Evolutionary conservation across 2,329 filamentous ascomycete species (phyloP).

Genomic region (Pezicula radicicola): DNA sequence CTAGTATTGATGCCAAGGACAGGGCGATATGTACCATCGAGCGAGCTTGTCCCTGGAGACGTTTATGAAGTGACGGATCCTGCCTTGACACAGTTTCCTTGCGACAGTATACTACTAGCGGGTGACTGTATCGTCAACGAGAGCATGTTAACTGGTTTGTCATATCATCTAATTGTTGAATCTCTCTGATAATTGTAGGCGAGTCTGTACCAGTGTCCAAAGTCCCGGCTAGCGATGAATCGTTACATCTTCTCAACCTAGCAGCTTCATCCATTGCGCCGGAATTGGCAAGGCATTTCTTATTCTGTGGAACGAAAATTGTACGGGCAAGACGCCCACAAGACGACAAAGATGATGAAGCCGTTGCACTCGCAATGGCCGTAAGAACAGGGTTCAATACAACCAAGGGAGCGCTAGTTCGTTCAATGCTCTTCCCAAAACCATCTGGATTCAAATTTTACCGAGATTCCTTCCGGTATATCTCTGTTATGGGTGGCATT

Average conservation of each 20-base stretch:
- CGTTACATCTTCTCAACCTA: conserved; percentile 72
- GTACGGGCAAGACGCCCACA: conserved; percentile 86
- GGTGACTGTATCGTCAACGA: conserved; percentile 99
- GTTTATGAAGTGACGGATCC: conserved; percentile 97
- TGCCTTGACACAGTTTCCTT: conserved; percentile 81
- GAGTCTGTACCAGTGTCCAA: conserved; percentile 98
- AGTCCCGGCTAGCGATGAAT: conserved; percentile 75
- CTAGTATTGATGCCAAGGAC: conserved; percentile 21
- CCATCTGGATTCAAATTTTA: conserved; percentile 99
- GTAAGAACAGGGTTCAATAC: conserved; percentile 96
- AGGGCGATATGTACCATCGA: conserved; percentile 82
- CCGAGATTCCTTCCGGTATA: conserved; percentile 94
- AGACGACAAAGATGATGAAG: conserved; percentile 81
- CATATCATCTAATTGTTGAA: background rate
- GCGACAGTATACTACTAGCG: conserved; percentile 84
- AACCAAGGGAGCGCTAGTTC: conserved; percentile 91
- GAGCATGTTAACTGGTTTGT: conserved; percentile 83
- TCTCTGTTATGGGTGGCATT: conserved; percentile 90
- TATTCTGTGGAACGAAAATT: conserved; percentile 95
- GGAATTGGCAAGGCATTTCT: conserved; percentile 80
- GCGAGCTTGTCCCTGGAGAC: conserved; percentile 90
- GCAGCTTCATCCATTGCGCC: conserved; percentile 79
- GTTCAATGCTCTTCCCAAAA: conserved; percentile 98
- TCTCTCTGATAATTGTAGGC: conserved; percentile 41
- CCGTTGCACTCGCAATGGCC: conserved; percentile 86